Evolutionary conservation across 768 basidiomycete species (phyloP), one percentile per base, ranked within the genome.

Genomic region (Cyclocybe cylindracea): DNA sequence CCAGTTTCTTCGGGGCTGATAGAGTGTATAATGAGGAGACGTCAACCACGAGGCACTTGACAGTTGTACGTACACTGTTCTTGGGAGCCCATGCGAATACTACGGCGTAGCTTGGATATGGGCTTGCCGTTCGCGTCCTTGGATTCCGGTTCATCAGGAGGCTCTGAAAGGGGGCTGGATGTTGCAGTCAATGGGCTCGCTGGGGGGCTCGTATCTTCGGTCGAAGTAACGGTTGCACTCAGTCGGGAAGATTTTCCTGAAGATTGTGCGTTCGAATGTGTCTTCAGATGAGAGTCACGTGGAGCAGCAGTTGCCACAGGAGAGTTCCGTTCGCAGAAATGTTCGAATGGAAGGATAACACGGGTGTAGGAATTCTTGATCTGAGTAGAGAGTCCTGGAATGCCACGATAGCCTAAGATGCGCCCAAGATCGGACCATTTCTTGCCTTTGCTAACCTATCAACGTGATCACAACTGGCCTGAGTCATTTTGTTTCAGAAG

Each of bases 281-380:
- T 85, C 69, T 80, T 86, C 48, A 81, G 69, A 40, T 69, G 67
- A 33, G 68, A 58, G 48, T 75, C 75, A 61, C 79, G 80, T 56
- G 79, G 66, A 50, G 59, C 52, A 14, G 76, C 70, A 7, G 78
- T 75, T 50, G 73, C 74, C 51, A 76, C 70, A 44, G 71, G 82
- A 31, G 85, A 85, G 61, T 82, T 86, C 53, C 84, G 82, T 43
- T 87, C 83, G 51, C 85, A 87, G 67, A 93, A 98, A 61, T 91
- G 84, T 63, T 98, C 96, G 62, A 93, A 99, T n/a, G 97, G 97
- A 39, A 94, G 80, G 60, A 99, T 91, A 64, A 99, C 91, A 48
- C 89, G 84, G 51, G 79, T 80, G 69, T 96, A 99, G 4, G 94
- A 91, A 61, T 84, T 86, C 74, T 91, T 92, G 68, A 98, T 84